Base-by-base conservation (phyloP, 768 basidiomycete species). In the Coprinopsis marcescibilis region DNA sequence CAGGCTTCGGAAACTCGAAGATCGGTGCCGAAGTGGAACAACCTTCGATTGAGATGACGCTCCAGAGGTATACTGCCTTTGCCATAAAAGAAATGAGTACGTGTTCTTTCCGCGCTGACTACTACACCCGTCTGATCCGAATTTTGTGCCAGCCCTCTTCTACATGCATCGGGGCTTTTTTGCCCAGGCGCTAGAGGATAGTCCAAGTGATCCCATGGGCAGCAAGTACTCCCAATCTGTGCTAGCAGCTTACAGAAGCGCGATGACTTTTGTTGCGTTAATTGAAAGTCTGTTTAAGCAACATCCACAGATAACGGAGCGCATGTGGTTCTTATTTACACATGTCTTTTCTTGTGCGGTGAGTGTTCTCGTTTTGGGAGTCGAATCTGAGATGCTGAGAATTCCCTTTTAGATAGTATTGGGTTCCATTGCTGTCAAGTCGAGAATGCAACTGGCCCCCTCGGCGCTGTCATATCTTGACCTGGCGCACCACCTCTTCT, bases 91-190 rank as follows among this genome's bases (percentile, higher is more conserved):
- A 85, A 60, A 83, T 83, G 29, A 75, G 83, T 81, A 54, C 55
- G 75, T 60, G 17, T 12, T n/a, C 32, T 37, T 38, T 30, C 39
- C 13, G 49, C 33, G 23, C 30, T n/a, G n/a, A n/a, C 19, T 30
- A 33, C 29, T 10, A 7, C 14, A 3, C 15, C 10, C 21, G 17
- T 25, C 19, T 45, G 49, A 41, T 30, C 34, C 24, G 35, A 39
- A 35, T 46, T 23, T 19, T 20, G 23, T 2, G 24, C 41, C 51
- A 83, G 82, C 78, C 11, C 60, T 84, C 23, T 83, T 85, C 56
- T 85, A 85, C 54, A 80, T 86, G 72, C 83, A 86, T 61, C 73
- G 83, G 39, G 82, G 81, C 4, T 86, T 81, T 67, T 86, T 86
- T 56, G 83, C 81, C 1, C 77, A 78, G 47, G 82, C 83, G 0